phyloP scores from a whole-genome alignment of 345 rosid genomes.

The Arabidopsis thaliana region TAIR10.1 NC_003075.7:17650501-17651000 shows the following conservation, averaged over 20 bases:
- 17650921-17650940: conserved; percentile 18
- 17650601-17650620: neutral
- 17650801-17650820: neutral
- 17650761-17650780: neutral
- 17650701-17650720: no score
- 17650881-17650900: neutral
- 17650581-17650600: neutral
- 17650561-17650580: neutral
- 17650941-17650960: conserved; percentile 33
- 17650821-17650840: neutral
- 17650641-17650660: no score
- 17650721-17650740: no score
- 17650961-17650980: conserved; percentile 45
- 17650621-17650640: no score
- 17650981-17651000: conserved; percentile 35
- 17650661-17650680: no score
- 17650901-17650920: conserved; percentile 15
- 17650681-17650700: no score
- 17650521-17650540: conserved; percentile 42
- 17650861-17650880: neutral
- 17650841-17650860: neutral
- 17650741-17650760: no score
- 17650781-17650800: neutral
- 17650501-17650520: conserved; percentile 42
- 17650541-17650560: conserved; percentile 31